Percentiles rank a stretch among this genome's conserved stretches.
Evolutionary conservation across 495 filamentous ascomycete species (phyloP).

Genomic region (Bacidia gigantensis): DNA sequence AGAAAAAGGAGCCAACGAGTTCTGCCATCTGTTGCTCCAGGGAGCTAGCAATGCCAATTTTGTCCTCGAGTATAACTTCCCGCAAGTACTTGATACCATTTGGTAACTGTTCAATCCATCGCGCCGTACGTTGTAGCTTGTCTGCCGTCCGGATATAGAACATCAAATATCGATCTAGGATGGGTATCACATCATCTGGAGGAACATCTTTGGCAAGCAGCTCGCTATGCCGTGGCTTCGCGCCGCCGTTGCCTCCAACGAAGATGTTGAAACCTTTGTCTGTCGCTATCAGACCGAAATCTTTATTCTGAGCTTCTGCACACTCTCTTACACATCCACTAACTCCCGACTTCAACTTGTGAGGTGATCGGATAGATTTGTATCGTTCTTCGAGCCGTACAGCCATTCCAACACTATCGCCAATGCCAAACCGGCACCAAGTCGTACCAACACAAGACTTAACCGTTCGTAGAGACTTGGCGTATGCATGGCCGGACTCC

Average conservation of each 20-base stretch:
- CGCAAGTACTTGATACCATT: constrained; percentile 77
- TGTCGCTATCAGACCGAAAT: constrained; percentile 89
- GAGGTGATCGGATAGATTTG: constrained; percentile 79
- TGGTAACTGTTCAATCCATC: constrained; percentile 81
- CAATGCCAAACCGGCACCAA: constrained; percentile 89
- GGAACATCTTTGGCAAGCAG: constrained; percentile 87
- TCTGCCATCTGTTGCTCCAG: constrained; percentile 86
- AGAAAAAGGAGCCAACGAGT: constrained; percentile 79
- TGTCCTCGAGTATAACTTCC: constrained; percentile 77
- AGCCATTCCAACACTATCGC: constrained; percentile 95
- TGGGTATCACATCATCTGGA: constrained; percentile 69
- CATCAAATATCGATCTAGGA: constrained; percentile 83
- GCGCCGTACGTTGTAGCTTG: constrained; percentile 83
- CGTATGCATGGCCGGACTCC: constrained; percentile 92
- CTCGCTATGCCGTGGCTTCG: constrained; percentile 72
- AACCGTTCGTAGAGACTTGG: constrained; percentile 80
- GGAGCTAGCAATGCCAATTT: constrained; percentile 72
- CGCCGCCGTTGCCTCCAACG: constrained; percentile 85
- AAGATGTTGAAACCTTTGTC: constrained; percentile 96
- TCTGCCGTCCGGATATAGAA: constrained; percentile 97
- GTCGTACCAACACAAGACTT: constrained; percentile 90
- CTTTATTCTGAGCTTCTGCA: constrained; percentile 91
- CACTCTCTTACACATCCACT: constrained; percentile 89
- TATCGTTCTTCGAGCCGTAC: constrained; percentile 86
- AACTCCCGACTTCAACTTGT: constrained; percentile 91